These are phyloP conservation scores for Domatiomyces globalis DNA, from an alignment of 2,329 filamentous ascomycete genomes.

Conservation along the genomic window DNA sequence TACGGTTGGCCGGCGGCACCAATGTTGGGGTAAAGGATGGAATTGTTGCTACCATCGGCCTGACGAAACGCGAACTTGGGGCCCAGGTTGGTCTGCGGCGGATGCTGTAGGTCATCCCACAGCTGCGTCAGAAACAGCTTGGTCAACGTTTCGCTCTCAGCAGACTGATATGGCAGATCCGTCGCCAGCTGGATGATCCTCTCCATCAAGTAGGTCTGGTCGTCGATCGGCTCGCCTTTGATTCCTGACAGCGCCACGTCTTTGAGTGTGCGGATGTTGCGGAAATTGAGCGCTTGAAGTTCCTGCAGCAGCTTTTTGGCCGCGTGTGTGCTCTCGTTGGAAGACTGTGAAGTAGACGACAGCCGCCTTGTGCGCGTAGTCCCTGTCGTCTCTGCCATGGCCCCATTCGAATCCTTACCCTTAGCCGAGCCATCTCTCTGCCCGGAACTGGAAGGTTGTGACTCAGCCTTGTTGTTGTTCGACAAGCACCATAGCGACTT, in stretches of 20 bases:
- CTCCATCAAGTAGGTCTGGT: slow-evolving; percentile 50
- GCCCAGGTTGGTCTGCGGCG: slow-evolving; percentile 34
- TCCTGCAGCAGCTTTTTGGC: slow-evolving; percentile 23
- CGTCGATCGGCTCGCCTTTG: slow-evolving; percentile 43
- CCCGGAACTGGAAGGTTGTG: not conserved
- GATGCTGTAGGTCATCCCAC: slow-evolving; percentile 42
- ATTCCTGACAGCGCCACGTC: slow-evolving; percentile 29
- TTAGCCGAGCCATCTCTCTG: not conserved
- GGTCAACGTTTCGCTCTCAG: slow-evolving; percentile 28
- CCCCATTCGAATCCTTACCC: not conserved
- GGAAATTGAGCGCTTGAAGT: slow-evolving; percentile 33
- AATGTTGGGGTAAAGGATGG: slow-evolving; percentile 47
- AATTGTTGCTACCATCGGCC: slow-evolving; percentile 35
- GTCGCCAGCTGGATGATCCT: slow-evolving; percentile 36
- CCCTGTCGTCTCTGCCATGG: slow-evolving; percentile 21
- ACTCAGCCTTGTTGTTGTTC: not conserved
- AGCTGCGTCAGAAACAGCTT: slow-evolving; percentile 39
- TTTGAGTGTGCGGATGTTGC: slow-evolving; percentile 29
- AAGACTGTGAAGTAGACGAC: not conserved
- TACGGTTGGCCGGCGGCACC: slow-evolving; percentile 54
- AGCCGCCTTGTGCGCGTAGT: not conserved
- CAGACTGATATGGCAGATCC: slow-evolving; percentile 25
- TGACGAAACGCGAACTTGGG: slow-evolving; percentile 23
- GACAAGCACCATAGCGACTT: not conserved
- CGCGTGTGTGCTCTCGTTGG: slow-evolving; percentile 9